Evolutionary conservation across 768 basidiomycete species (phyloP), one percentile per base, ranked within the genome.

Genomic region (Suillus lakei): DNA sequence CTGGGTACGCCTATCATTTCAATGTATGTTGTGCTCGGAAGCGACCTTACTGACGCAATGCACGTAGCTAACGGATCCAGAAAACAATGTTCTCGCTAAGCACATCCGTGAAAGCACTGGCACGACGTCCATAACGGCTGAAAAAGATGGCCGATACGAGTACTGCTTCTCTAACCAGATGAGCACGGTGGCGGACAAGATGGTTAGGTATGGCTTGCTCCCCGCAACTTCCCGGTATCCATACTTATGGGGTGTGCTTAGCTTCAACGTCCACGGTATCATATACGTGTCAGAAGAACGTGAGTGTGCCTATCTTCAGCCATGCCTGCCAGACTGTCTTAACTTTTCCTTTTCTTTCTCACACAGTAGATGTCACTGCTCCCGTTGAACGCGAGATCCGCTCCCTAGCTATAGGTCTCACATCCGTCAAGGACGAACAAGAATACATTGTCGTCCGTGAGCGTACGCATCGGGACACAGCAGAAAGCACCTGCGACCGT

Each of bases 131-230:
- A 88, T 97, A 69, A 97, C 95, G 13, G 96, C 96, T 26, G 87
- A 90, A 66, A 86, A 83, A 72, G 92, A 98, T 70, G 98, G 98
- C 0, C 83, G 94, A 58, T 88, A 96, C 74, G 91, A 95, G 71
- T 98, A 98, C 73, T 99, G 98, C 80, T 99, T 99, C 85, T 97
- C 95, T 36, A 99, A 99, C 77, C 94, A 96, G 78, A 98, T 99
- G 97, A 96, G 93, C 72, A 89, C 95, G 32, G 91, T 98, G 72
- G 91, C 95, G 54, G 95, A 98, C 81, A 99, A 99, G 80, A 88
- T 92, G 69, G 89, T 99, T 74, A 95, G 92, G 96, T 96, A 60
- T 55, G 34, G 48, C 55, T 59, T 21, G 46, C 23, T 41, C 21
- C 44, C 30, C 18, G n/a, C 21, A 46, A 62, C 30, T 66, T 32